phyloP scores from a whole-genome alignment of 116 monocot species.

The Phalaenopsis hybrid region DNA sequence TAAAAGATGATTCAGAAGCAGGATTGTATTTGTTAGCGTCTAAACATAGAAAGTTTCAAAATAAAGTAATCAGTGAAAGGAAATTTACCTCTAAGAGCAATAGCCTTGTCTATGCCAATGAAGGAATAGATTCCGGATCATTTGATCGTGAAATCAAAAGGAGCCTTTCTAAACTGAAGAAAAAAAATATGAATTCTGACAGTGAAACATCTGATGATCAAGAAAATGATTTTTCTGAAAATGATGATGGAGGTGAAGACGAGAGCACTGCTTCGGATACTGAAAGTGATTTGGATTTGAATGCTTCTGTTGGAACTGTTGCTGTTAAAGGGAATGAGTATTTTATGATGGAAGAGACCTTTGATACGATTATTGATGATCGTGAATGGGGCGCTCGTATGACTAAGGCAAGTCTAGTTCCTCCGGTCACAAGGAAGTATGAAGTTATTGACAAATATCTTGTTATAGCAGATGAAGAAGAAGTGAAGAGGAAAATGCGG shows the following conservation, averaged over 20 bases:
- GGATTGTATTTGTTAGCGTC: conserved; percentile 34
- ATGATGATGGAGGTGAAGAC: conserved; percentile 48
- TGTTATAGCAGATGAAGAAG: conserved; percentile 85
- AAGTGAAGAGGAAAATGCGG: conserved; percentile 81
- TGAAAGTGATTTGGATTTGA: conserved; percentile 71
- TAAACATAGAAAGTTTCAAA: conserved; percentile 55
- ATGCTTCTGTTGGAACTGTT: conserved; percentile 23
- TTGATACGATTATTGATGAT: conserved; percentile 59
- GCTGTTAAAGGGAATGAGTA: conserved; percentile 39
- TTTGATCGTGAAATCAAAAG: conserved; percentile 73
- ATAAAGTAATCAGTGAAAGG: conserved; percentile 36
- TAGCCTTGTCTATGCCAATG: conserved; percentile 41
- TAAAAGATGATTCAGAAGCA: conserved; percentile 40
- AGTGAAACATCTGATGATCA: conserved; percentile 87
- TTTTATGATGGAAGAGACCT: conserved; percentile 42
- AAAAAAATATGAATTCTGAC: conserved; percentile 53
- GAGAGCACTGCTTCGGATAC: conserved; percentile 75
- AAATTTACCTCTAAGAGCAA: conserved; percentile 27
- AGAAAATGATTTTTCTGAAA: conserved; percentile 47
- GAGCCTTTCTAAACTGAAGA: conserved; percentile 78
- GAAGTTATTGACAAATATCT: conserved; percentile 92
- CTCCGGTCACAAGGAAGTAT: conserved; percentile 96
- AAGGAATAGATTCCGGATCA: conserved; percentile 35
- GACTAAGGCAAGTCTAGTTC: conserved; percentile 98
- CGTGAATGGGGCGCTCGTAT: conserved; percentile 99